Evolutionary conservation across 163 green algal species (phyloP).

Genomic region (Trebouxiophyceae sp.): DNA sequence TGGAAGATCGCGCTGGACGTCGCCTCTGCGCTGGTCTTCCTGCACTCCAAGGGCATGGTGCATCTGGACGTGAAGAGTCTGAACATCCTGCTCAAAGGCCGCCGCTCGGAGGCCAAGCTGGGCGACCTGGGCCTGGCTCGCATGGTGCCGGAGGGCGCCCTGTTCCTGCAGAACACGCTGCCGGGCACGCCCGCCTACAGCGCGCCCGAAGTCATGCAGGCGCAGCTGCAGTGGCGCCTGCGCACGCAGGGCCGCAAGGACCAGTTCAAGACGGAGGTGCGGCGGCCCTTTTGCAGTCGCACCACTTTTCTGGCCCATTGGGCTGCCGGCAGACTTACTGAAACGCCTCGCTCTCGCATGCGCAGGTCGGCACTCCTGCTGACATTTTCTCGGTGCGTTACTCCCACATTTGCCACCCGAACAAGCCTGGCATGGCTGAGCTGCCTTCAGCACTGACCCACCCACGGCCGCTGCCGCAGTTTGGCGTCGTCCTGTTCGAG

Average conservation of each 20-base stretch:
- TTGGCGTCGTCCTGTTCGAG: neutral
- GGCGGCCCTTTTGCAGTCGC: too few relatives aligned
- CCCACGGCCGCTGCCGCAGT: neutral
- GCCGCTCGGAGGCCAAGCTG: neutral
- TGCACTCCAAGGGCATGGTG: neutral
- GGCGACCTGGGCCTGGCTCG: neutral
- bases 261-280: neutral
- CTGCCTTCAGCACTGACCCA: too few relatives aligned
- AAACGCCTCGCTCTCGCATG: too few relatives aligned
- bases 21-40: neutral
- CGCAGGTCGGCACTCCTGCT: neutral
- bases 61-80: constrained; percentile 29
- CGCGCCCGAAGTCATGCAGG: neutral
- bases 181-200: neutral
- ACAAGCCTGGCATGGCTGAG: too few relatives aligned
- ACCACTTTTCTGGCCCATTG: too few relatives aligned
- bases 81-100: constrained; percentile 21
- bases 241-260: neutral
- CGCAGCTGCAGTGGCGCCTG: neutral
- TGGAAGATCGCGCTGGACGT: neutral
- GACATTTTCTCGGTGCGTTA: neutral
- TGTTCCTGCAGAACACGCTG: neutral
- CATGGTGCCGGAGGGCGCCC: neutral
- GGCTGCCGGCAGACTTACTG: too few relatives aligned
- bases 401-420: too few relatives aligned